Evolutionary conservation across 2,329 filamentous ascomycete species (phyloP).

Genomic region (Fusarium odoratissimum): DNA sequence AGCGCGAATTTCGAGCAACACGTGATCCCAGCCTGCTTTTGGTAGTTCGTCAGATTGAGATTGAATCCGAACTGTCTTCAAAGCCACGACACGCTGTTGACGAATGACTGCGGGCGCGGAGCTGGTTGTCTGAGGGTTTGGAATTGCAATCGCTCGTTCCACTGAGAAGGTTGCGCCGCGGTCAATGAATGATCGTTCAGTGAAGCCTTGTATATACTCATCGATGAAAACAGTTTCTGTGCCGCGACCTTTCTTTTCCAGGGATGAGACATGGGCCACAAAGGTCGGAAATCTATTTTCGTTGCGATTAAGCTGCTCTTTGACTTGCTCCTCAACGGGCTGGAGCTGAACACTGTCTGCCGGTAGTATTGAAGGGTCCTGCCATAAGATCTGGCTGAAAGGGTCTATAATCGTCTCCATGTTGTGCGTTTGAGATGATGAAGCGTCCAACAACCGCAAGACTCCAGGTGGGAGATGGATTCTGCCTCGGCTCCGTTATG

Average conservation of each 20-base stretch:
- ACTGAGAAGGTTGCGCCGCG: constrained; percentile 1
- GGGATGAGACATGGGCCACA: neutral
- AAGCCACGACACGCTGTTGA: neutral
- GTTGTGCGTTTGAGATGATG: fast-evolving
- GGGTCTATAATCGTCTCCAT: neutral
- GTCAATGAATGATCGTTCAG: neutral
- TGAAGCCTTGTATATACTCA: neutral
- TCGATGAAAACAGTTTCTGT: neutral
- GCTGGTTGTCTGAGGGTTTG: neutral
- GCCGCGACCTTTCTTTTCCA: neutral
- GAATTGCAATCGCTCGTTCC: neutral
- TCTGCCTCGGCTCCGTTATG: neutral
- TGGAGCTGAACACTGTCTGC: fast-evolving
- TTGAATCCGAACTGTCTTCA: neutral
- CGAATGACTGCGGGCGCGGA: neutral
- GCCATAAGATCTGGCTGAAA: neutral
- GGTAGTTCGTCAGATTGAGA: neutral
- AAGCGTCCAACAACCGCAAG: too few relatives aligned
- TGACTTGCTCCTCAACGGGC: fast-evolving
- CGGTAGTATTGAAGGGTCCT: fast-evolving
- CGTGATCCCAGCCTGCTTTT: constrained; percentile 5
- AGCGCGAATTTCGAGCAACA: constrained; percentile 5
- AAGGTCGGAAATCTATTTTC: neutral
- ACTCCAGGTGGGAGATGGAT: neutral
- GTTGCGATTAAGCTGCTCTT: fast-evolving